Evolutionary conservation across 140 eudicot species (phyloP).

Genomic region (Bidens hawaiensis): DNA sequence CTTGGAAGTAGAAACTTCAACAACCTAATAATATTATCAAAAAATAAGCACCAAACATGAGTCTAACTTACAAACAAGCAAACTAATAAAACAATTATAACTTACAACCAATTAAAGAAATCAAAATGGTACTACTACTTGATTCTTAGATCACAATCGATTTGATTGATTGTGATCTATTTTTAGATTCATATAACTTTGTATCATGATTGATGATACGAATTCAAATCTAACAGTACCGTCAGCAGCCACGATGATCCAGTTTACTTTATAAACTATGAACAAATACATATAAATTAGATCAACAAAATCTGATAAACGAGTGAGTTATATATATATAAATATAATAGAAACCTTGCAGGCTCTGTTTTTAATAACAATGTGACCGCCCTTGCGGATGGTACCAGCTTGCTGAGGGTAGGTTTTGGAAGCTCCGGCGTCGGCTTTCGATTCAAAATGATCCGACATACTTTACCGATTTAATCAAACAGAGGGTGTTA

Average conservation of each 20-base stretch:
- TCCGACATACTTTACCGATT: conserved; percentile 45
- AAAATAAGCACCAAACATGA: background rate
- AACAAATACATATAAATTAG: no score
- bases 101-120: no score
- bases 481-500: conserved; percentile 13
- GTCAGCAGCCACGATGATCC: no score
- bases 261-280: no score
- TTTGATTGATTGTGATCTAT: no score
- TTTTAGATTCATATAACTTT: no score
- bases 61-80: background rate
- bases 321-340: no score
- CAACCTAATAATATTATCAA: conserved; percentile 31
- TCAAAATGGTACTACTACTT: no score
- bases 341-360: conserved; percentile 7
- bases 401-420: conserved; percentile 54
- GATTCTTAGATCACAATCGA: no score
- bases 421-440: conserved; percentile 54
- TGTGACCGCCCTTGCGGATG: conserved; percentile 43
- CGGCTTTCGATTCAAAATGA: conserved; percentile 44
- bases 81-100: background rate
- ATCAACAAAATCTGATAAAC: no score
- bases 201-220: no score
- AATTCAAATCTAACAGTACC: no score
- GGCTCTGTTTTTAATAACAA: conserved; percentile 33
- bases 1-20: conserved; percentile 64